phyloP scores from a whole-genome alignment of 805 yeast genomes.

The Spathaspora boniae region DNA sequence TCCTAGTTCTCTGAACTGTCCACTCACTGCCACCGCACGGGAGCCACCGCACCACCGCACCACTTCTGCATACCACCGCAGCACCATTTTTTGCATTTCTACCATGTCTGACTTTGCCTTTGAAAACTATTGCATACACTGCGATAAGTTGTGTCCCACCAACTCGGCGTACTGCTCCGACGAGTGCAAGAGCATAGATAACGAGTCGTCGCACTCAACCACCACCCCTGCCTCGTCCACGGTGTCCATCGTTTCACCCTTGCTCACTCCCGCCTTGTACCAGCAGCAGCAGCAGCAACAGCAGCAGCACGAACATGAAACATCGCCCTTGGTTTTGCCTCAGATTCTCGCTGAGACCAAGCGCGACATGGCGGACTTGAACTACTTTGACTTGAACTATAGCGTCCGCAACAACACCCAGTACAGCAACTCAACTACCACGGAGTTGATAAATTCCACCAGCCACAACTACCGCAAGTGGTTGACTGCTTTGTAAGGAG shows the following conservation, averaged over 20 bases:
- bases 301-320: constrained; percentile 3
- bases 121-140: constrained; percentile 35
- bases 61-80: constrained; percentile 1
- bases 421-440: constrained; percentile 11
- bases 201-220: constrained; percentile 6
- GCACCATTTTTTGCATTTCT: constrained; percentile 1
- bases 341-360: background rate
- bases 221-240: constrained; percentile 7
- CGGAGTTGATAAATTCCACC: constrained; percentile 22
- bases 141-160: constrained; percentile 28
- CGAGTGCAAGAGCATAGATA: constrained; percentile 24
- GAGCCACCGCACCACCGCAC: background rate
- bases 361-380: constrained; percentile 15
- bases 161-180: constrained; percentile 26
- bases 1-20: too few species aligned
- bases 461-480: constrained; percentile 38
- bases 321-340: constrained; percentile 1
- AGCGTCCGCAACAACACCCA: constrained; percentile 20
- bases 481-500: constrained; percentile 28
- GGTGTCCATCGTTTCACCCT: constrained; percentile 26
- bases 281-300: constrained; percentile 14
- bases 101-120: constrained; percentile 38
- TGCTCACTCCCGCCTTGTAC: constrained; percentile 35
- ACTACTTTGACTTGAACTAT: constrained; percentile 34
- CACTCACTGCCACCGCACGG: background rate